phyloP scores from a whole-genome alignment of 768 basidiomycete genomes.

The Mycena metata region DNA sequence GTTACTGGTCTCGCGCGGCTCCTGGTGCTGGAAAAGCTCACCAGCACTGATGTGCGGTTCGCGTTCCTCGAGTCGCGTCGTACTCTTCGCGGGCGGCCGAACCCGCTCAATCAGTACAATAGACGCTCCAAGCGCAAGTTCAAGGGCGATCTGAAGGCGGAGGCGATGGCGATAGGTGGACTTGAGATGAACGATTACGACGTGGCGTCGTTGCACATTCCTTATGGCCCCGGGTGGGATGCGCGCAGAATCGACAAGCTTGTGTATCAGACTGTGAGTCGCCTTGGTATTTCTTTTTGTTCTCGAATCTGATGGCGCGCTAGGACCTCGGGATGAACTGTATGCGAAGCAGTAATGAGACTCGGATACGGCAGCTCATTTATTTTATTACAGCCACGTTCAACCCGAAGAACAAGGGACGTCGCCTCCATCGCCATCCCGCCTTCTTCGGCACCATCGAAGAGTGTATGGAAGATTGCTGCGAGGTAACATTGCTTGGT shows the following conservation, averaged over 20 bases:
- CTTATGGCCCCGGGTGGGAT: constrained; percentile 73
- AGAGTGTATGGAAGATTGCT: constrained; percentile 73
- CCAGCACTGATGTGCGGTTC: constrained; percentile 57
- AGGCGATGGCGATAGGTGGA: constrained; percentile 52
- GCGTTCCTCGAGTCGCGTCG: constrained; percentile 64
- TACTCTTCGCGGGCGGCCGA: constrained; percentile 63
- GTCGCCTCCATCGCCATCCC: constrained; percentile 72
- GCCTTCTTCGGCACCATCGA: constrained; percentile 72
- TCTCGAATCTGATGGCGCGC: constrained; percentile 19
- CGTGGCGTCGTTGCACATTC: constrained; percentile 66
- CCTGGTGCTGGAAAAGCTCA: constrained; percentile 72
- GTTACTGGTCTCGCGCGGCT: constrained; percentile 74
- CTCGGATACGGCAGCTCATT: no score
- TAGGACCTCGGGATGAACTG: constrained; percentile 74
- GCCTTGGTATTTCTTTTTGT: not conserved
- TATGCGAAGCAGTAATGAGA: constrained; percentile 42
- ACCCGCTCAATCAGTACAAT: constrained; percentile 45
- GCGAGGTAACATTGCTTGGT: constrained; percentile 57
- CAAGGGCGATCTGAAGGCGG: constrained; percentile 69
- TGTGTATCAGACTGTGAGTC: constrained; percentile 67
- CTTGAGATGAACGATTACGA: constrained; percentile 73
- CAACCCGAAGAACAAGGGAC: constrained; percentile 73
- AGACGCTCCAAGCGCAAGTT: constrained; percentile 54
- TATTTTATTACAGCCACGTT: constrained; percentile 59
- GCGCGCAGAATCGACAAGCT: constrained; percentile 68